Conservation (phyloP, 2,329 filamentous ascomycete species). For the Hymenoscyphus albidus region DNA sequence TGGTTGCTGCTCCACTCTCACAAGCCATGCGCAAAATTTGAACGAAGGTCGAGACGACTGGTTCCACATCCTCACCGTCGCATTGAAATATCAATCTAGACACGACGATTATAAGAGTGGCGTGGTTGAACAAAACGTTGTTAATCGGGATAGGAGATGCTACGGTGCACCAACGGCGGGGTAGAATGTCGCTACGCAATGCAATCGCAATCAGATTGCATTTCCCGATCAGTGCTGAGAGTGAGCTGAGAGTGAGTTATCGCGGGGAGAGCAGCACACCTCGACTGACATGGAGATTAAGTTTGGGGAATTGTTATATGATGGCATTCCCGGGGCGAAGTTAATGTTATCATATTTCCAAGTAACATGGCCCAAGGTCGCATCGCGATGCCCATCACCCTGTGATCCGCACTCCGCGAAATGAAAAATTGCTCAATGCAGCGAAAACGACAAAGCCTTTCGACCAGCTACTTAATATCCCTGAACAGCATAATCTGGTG, state of each 20-base stretch:
- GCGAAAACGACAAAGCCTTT: slow-evolving; percentile 11
- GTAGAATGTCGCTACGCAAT: background rate
- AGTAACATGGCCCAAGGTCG: slow-evolving; percentile 5
- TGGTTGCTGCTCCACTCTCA: slow-evolving; percentile 6
- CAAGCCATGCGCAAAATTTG: slow-evolving; percentile 9
- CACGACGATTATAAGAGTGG: background rate
- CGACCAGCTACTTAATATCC: slow-evolving; percentile 11
- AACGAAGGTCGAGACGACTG: slow-evolving; percentile 2
- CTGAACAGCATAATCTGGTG: slow-evolving; percentile 10
- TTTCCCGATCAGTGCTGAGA: background rate
- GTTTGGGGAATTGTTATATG: slow-evolving; percentile 2
- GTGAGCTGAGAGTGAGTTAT: slow-evolving; percentile 1
- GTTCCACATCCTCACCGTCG: slow-evolving; percentile 9
- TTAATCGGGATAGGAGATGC: background rate
- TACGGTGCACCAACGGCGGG: slow-evolving; percentile 6
- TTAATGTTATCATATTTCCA: slow-evolving; percentile 1
- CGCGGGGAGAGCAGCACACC: background rate
- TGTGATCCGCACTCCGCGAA: slow-evolving; percentile 18
- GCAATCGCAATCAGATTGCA: background rate
- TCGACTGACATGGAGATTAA: background rate
- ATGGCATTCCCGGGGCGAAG: background rate
- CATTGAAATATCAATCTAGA: slow-evolving; percentile 4
- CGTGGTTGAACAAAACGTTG: slow-evolving; percentile 3
- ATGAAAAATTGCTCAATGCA: slow-evolving; percentile 20
- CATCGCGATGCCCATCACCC: slow-evolving; percentile 12